Conservation (phyloP, 148 eudicot species). For the Cornus kousa region DNA sequence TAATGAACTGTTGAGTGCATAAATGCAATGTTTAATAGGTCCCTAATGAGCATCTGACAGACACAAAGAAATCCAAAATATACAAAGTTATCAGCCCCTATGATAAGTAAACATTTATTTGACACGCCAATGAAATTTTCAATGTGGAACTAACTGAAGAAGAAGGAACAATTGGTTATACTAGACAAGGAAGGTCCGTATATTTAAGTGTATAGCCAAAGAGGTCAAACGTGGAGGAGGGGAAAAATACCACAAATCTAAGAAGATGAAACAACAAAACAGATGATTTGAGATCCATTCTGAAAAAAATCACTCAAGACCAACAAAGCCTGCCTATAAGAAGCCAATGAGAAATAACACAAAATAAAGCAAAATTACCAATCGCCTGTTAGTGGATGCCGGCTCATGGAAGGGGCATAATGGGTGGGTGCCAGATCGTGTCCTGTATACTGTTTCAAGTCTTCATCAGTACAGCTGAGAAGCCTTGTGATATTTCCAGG, state of each 20-base stretch:
- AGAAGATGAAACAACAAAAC: not conserved
- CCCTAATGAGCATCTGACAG: not conserved
- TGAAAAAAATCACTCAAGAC: not conserved
- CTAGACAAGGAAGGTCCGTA: too few species aligned
- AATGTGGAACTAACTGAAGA: too few species aligned
- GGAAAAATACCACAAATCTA: too few species aligned
- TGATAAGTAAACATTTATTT: too few species aligned
- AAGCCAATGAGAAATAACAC: constrained; percentile 1
- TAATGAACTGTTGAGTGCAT: not conserved
- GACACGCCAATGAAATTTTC: not conserved
- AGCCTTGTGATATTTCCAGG: constrained; percentile 92
- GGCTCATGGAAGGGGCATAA: constrained; percentile 91
- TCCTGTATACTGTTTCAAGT: constrained; percentile 72
- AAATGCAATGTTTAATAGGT: not conserved
- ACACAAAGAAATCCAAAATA: too few species aligned
- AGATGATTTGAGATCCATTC: not conserved
- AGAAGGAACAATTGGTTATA: too few species aligned
- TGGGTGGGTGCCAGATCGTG: constrained; percentile 92
- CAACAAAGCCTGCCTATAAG: not conserved
- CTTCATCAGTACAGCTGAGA: constrained; percentile 95
- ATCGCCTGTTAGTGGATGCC: constrained; percentile 87
- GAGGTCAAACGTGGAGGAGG: too few species aligned
- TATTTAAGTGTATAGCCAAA: too few species aligned
- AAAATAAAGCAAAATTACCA: constrained; percentile 43
- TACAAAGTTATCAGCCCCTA: too few species aligned